Conservation (phyloP, 495 filamentous ascomycete species). For the Aspergillus nanangensis region DNA sequence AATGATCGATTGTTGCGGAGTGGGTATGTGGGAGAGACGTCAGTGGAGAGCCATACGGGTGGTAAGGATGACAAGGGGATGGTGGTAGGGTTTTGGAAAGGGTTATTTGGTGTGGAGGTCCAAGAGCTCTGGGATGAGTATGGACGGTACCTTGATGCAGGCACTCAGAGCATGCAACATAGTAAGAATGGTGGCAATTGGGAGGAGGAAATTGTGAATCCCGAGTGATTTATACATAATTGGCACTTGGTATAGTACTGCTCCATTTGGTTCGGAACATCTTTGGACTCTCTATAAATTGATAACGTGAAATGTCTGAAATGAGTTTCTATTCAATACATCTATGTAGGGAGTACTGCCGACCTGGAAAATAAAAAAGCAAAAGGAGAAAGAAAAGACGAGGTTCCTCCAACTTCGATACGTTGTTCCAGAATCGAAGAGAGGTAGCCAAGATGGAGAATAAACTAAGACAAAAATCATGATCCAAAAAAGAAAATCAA, state of each 20-base stretch:
- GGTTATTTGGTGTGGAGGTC: constrained; percentile 60
- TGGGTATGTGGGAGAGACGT: constrained; percentile 30
- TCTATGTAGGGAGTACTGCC: no score
- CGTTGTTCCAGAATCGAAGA: no score
- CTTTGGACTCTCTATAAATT: no score
- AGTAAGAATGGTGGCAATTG: constrained; percentile 15
- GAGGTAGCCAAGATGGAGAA: not conserved
- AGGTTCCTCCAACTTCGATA: no score
- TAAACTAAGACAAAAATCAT: constrained; percentile 8
- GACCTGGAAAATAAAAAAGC: no score
- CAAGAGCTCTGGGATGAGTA: constrained; percentile 75
- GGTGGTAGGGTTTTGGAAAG: constrained; percentile 70
- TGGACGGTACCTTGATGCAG: constrained; percentile 35
- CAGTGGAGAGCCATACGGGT: constrained; percentile 39
- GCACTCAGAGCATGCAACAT: not conserved
- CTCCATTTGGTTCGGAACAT: no score
- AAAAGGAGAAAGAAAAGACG: no score
- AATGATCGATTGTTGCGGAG: constrained; percentile 64
- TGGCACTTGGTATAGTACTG: no score
- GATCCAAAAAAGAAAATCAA: constrained; percentile 15
- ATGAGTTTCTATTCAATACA: no score
- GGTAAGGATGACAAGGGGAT: no score
- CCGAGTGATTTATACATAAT: no score
- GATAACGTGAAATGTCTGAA: no score
- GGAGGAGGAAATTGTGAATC: constrained; percentile 28